Evolutionary conservation across 2,329 filamentous ascomycete genomes (phyloP).

Genomic region (Fusarium cyanostomum): DNA sequence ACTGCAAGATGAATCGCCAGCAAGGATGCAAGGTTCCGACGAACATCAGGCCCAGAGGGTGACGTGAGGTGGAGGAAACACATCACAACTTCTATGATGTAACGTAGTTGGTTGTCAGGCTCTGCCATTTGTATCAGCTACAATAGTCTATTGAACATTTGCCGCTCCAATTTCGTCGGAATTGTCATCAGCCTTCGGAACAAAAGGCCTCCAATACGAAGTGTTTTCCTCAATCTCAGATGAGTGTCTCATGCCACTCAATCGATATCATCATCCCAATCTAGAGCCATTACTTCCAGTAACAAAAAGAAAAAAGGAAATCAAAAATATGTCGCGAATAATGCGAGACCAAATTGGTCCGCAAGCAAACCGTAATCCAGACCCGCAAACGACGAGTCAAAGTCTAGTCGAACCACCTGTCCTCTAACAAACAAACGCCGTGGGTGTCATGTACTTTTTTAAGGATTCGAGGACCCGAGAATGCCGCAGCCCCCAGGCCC

Average conservation of each 20-base stretch:
- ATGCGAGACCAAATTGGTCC: conserved; percentile 36
- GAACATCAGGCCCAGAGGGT: background rate
- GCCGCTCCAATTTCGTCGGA: conserved; percentile 14
- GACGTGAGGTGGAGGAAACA: background rate
- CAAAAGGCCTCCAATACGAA: conserved; percentile 24
- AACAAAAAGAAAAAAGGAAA: conserved; percentile 32
- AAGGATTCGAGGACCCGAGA: conserved; percentile 22
- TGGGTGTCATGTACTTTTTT: conserved; percentile 45
- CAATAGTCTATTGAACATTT: conserved; percentile 29
- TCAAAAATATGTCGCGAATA: conserved; percentile 15
- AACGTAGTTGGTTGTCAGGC: background rate
- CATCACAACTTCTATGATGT: background rate
- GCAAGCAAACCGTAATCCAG: conserved; percentile 41
- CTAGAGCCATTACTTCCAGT: conserved; percentile 44
- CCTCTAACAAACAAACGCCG: conserved; percentile 46
- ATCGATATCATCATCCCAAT: conserved; percentile 37
- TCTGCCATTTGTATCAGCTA: conserved; percentile 25
- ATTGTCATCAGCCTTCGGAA: conserved; percentile 30
- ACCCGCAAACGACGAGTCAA: conserved; percentile 38
- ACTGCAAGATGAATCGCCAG: too few species aligned
- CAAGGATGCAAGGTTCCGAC: too few species aligned
- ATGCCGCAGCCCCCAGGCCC: conserved; percentile 10
- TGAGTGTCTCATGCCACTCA: conserved; percentile 33
- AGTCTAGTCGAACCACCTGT: conserved; percentile 43
- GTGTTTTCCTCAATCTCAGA: conserved; percentile 8